Evolutionary conservation across 352 stramenopile genomes (phyloP).

Genomic region (Paralagenidium karlingii): DNA sequence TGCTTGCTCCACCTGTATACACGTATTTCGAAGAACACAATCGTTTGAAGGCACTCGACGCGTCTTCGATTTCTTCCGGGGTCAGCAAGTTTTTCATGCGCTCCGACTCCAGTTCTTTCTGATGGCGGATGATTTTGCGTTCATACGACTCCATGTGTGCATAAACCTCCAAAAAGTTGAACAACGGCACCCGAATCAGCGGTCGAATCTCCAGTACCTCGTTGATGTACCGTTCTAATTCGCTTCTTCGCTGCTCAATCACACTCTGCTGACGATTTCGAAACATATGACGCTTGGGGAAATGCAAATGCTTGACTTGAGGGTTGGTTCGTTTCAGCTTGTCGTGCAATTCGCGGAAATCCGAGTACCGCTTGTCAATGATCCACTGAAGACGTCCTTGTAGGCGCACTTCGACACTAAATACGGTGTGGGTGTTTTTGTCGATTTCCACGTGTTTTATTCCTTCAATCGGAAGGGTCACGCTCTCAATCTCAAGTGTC

Average conservation of each 20-base stretch:
- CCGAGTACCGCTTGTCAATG: constrained; percentile 82
- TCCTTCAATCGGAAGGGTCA: constrained; percentile 43
- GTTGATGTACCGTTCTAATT: constrained; percentile 84
- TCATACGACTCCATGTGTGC: constrained; percentile 82
- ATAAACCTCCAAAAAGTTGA: constrained; percentile 83
- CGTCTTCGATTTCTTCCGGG: constrained; percentile 43
- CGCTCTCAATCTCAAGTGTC: constrained; percentile 77
- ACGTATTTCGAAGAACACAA: constrained; percentile 78
- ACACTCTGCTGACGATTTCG: constrained; percentile 72
- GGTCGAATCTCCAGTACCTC: constrained; percentile 69
- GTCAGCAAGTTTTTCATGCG: constrained; percentile 79
- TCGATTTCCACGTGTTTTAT: constrained; percentile 76
- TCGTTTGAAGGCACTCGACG: constrained; percentile 63
- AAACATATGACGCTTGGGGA: constrained; percentile 81
- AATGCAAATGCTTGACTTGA: constrained; percentile 66
- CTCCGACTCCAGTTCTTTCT: constrained; percentile 79
- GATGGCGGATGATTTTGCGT: constrained; percentile 67
- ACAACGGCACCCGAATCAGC: constrained; percentile 72
- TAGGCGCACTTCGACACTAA: constrained; percentile 66
- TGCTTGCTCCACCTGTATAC: constrained; percentile 34
- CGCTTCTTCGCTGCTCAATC: constrained; percentile 73
- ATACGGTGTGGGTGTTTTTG: constrained; percentile 70
- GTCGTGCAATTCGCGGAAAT: constrained; percentile 81
- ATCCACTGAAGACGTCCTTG: constrained; percentile 77
- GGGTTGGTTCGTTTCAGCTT: constrained; percentile 64